Evolutionary conservation across 345 rosid genomes (phyloP).

Genomic region (Pugionium dolabratum): DNA sequence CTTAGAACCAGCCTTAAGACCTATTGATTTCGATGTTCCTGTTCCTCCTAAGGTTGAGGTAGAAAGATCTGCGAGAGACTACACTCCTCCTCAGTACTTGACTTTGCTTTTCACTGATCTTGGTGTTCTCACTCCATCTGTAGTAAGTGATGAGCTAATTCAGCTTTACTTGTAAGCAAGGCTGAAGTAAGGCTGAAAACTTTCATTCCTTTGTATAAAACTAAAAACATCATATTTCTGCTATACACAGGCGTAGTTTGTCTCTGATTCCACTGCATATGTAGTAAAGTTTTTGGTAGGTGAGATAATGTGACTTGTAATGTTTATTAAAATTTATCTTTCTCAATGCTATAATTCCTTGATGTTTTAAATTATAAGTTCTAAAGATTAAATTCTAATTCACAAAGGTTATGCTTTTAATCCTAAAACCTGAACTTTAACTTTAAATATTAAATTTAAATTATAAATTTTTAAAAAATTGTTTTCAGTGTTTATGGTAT

Average conservation of each 20-base stretch:
- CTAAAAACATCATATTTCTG: slow-evolving; percentile 6
- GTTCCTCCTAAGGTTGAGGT: slow-evolving; percentile 85
- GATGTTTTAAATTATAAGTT: no score
- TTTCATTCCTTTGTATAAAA: slow-evolving; percentile 16
- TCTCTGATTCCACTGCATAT: slow-evolving; percentile 10
- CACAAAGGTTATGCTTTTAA: no score
- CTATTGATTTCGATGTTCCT: slow-evolving; percentile 84
- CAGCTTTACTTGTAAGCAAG: slow-evolving; percentile 69
- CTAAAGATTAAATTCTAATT: no score
- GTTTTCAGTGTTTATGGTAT: no score
- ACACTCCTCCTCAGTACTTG: slow-evolving; percentile 88
- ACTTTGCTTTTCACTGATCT: slow-evolving; percentile 90
- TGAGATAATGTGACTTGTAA: slow-evolving; percentile 16
- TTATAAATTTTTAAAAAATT: no score
- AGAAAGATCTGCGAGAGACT: slow-evolving; percentile 86
- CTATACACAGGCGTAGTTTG: neutral
- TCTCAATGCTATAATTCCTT: no score
- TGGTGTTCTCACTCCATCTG: slow-evolving; percentile 92
- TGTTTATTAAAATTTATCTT: neutral
- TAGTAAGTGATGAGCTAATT: slow-evolving; percentile 87
- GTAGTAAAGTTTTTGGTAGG: neutral
- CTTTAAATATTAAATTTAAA: no score
- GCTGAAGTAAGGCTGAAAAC: slow-evolving; percentile 1
- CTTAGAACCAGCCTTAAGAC: slow-evolving; percentile 74
- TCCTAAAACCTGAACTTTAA: no score